Evolutionary conservation across 495 filamentous ascomycete species (phyloP).

Genomic region (Annulohypoxylon nitens): DNA sequence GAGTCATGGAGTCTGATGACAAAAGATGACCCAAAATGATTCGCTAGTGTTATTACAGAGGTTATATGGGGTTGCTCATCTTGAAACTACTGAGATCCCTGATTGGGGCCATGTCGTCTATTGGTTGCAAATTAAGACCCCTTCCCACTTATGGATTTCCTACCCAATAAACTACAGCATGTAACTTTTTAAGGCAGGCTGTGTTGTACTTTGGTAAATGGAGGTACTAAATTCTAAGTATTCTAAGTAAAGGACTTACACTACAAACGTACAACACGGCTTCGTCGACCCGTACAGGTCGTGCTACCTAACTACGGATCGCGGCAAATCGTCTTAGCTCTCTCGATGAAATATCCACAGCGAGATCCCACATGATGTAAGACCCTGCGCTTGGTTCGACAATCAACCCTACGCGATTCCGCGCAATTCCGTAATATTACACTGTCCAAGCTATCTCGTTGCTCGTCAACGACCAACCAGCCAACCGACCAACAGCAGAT

Average conservation of each 20-base stretch:
- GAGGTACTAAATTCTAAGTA: too few species aligned
- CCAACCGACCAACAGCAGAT: conserved; percentile 33
- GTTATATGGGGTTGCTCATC: conserved; percentile 31
- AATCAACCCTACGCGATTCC: conserved; percentile 19
- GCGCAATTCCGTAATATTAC: conserved; percentile 12
- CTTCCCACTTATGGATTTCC: conserved; percentile 16
- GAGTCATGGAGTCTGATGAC: conserved; percentile 2
- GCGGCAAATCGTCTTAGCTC: conserved; percentile 35
- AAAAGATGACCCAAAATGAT: conserved; percentile 11
- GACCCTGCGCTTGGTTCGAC: conserved; percentile 40
- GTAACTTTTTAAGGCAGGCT: conserved; percentile 31
- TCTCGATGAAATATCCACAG: conserved; percentile 33
- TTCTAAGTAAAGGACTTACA: conserved; percentile 7
- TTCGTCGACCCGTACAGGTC: not conserved
- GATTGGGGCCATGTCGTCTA: conserved; percentile 17
- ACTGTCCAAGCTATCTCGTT: not conserved
- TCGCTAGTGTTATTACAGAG: conserved; percentile 15
- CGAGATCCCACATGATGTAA: conserved; percentile 38
- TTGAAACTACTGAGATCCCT: conserved; percentile 35
- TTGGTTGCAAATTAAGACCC: conserved; percentile 24
- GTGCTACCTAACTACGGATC: conserved; percentile 25
- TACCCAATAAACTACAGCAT: conserved; percentile 21
- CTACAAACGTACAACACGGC: conserved; percentile 32
- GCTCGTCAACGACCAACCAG: conserved; percentile 1
- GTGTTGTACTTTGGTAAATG: conserved; percentile 23